phyloP scores from a whole-genome alignment of 495 filamentous ascomycete genomes.

The Cercophora sp. region DNA sequence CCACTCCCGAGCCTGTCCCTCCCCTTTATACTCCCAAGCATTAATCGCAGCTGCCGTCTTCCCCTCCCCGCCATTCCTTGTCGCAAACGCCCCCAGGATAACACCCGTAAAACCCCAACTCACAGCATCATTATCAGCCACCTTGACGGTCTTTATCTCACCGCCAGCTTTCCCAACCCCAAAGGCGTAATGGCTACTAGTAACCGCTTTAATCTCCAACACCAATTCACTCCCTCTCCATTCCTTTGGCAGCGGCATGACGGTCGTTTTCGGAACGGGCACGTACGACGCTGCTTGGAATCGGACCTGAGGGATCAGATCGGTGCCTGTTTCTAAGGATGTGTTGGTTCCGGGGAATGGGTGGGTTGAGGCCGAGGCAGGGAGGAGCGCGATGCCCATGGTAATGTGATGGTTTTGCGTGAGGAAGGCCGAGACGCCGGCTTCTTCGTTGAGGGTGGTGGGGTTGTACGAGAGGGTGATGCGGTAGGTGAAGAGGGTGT shows the following conservation, averaged over 20 bases:
- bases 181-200: slow-evolving; percentile 45
- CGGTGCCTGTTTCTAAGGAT: neutral
- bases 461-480: slow-evolving; percentile 42
- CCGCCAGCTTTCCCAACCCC: slow-evolving; percentile 35
- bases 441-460: slow-evolving; percentile 31
- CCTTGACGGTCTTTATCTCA: slow-evolving; percentile 31
- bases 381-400: slow-evolving; percentile 45
- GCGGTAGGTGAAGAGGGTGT: slow-evolving; percentile 47
- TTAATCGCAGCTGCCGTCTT: slow-evolving; percentile 41
- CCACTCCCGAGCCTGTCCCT: slow-evolving; percentile 39
- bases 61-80: slow-evolving; percentile 45
- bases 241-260: slow-evolving; percentile 25
- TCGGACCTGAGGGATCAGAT: slow-evolving; percentile 32
- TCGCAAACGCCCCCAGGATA: slow-evolving; percentile 48
- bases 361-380: slow-evolving; percentile 15
- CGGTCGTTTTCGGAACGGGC: slow-evolving; percentile 27
- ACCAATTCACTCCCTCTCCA: slow-evolving; percentile 34
- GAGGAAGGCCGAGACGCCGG: slow-evolving; percentile 44
- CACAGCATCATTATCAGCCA: slow-evolving; percentile 37
- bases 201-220: slow-evolving; percentile 44
- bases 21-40: slow-evolving; percentile 42
- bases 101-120: slow-evolving; percentile 51
- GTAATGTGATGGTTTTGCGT: slow-evolving; percentile 53
- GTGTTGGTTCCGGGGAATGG: slow-evolving; percentile 8
- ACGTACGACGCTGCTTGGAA: slow-evolving; percentile 38